phyloP scores from a whole-genome alignment of 1,139 yeast species.

The Debaryomycetaceae sp. region DNA sequence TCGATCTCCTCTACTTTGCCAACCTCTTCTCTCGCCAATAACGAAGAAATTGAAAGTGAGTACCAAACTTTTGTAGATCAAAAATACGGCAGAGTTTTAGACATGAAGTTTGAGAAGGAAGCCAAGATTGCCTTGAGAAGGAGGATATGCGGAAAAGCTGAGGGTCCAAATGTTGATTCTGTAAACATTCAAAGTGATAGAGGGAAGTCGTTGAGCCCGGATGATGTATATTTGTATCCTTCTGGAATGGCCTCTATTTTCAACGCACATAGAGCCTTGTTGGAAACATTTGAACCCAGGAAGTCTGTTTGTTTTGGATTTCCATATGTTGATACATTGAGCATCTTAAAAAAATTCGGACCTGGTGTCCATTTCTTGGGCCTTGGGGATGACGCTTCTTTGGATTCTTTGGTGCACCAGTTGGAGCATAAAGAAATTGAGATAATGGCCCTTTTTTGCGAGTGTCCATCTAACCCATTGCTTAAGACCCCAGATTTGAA shows the following conservation, averaged over 20 bases:
- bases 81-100: conserved; percentile 85
- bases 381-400: conserved; percentile 70
- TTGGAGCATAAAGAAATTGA: conserved; percentile 62
- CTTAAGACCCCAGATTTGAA: conserved; percentile 76
- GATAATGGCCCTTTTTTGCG: conserved; percentile 75
- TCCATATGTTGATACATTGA: conserved; percentile 90
- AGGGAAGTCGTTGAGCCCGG: conserved; percentile 21
- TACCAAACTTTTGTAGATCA: conserved; percentile 76
- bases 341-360: conserved; percentile 84
- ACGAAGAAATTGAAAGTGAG: conserved; percentile 46
- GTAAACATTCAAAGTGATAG: conserved; percentile 31
- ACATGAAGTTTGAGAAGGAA: conserved; percentile 66
- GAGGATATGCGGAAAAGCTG: conserved; percentile 71
- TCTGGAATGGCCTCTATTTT: conserved; percentile 93
- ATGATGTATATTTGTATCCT: conserved; percentile 81
- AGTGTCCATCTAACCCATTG: conserved; percentile 91
- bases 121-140: conserved; percentile 74
- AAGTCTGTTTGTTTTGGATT: conserved; percentile 92
- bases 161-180: conserved; percentile 35
- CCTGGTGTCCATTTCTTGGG: conserved; percentile 85
- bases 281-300: conserved; percentile 33
- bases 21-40: conserved; percentile 16
- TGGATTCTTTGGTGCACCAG: conserved; percentile 59
- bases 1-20: conserved; percentile 27
- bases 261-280: conserved; percentile 69